These are phyloP conservation scores for Sisymbrium irio DNA, from an alignment of 345 rosid genomes.

Conservation along the genomic window DNA sequence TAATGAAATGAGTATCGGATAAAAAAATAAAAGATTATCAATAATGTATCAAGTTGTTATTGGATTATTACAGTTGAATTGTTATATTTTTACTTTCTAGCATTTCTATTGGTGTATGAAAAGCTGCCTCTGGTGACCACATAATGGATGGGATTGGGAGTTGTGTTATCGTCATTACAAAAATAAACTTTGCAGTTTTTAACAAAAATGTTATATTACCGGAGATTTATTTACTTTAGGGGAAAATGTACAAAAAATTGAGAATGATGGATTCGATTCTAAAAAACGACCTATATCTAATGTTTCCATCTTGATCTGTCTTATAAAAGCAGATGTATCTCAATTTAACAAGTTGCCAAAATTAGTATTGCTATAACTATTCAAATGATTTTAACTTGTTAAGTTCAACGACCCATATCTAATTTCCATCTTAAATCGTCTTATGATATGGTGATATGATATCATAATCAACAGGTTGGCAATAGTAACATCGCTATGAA, in stretches of 20 bases:
- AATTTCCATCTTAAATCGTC: neutral
- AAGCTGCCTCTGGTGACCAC: conserved; percentile 27
- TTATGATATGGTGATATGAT: conserved; percentile 1
- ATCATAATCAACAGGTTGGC: conserved; percentile 27
- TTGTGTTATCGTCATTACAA: conserved; percentile 8
- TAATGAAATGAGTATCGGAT: neutral
- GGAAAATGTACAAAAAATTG: neutral
- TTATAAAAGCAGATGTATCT: conserved; percentile 17
- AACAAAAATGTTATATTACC: neutral
- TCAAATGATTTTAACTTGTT: neutral
- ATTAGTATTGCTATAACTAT: neutral
- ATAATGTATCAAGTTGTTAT: neutral
- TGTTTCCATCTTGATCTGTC: neutral
- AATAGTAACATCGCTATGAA: neutral
- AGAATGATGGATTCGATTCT: conserved; percentile 4
- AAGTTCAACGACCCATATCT: conserved; percentile 10
- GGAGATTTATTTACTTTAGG: neutral
- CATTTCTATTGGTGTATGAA: conserved; percentile 9
- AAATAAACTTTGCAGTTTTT: neutral
- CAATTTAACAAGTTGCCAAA: conserved; percentile 24
- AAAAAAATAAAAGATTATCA: neutral
- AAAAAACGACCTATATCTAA: conserved; percentile 3
- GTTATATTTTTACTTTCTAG: neutral
- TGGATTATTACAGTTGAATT: neutral
- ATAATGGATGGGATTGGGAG: conserved; percentile 23